Evolutionary conservation across 495 filamentous ascomycete genomes (phyloP), one percentile per base, ranked within the genome.

Genomic region (Wilcoxina mikolae): DNA sequence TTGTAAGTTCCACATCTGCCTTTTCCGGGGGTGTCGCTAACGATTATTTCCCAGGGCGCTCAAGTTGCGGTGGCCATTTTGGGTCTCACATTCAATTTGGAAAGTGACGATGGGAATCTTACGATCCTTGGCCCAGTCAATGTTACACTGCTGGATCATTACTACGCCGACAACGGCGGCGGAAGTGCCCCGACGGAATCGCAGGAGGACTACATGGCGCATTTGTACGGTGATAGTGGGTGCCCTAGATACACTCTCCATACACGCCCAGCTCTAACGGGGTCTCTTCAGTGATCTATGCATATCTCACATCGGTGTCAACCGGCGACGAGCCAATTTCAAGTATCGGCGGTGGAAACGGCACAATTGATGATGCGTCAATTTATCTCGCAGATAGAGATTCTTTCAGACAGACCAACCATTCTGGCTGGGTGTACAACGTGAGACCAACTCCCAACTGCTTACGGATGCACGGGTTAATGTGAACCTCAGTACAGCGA

Each of bases 161-260:
- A 46, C 43, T 46, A 46, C 23, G n/a, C 23, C 43, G 43, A 46
- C 11, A 46, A 18, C 23, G 43, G n/a, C 11, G 23, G 11, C 15
- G 23, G 1, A 17, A 18, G 15, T 3, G n/a, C n/a, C n/a, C 43
- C 43, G n/a, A 24, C 43, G 2, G 43, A 11, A 12, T 46, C 15
- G 43, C 43, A 46, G 11, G 43, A 46, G 43, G 43, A 46, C 23
- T 46, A 46, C 22, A 24, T 46, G 43, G n/a, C 43, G 43, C 43
- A 46, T 46, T 20, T 46, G n/a, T 46, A 46, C 43, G 43, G 43
- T 20, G 43, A 46, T 11, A 46, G 43, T 46, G 11, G 11, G 43
- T 11, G 11, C n/a, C 15, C 43, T 24, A 46, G 1, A 7, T 35
- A 7, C 31, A n/a, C n/a, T n/a, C n/a, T n/a, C n/a, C n/a, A n/a